Conservation (phyloP, 2,329 filamentous ascomycete species). For the Neofusicoccum umdonicola region DNA sequence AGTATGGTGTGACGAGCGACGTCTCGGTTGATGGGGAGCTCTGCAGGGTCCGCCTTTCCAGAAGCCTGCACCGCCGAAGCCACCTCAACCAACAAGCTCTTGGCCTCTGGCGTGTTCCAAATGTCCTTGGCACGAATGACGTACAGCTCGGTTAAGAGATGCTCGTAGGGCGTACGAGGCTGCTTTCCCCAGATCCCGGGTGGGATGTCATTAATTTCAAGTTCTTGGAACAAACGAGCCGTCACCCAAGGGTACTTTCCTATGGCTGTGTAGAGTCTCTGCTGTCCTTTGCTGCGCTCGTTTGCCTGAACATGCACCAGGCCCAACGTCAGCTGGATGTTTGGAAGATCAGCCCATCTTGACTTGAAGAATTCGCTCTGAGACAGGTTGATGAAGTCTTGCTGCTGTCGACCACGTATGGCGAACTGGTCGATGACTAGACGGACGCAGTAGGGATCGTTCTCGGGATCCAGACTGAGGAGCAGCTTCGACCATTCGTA, state of each 20-base stretch:
- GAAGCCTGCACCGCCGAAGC: conserved; percentile 53
- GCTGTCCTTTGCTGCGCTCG: conserved; percentile 63
- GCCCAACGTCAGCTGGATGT: conserved; percentile 73
- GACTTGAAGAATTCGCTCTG: conserved; percentile 48
- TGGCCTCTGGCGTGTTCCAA: conserved; percentile 77
- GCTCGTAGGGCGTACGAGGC: conserved; percentile 62
- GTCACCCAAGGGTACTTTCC: conserved; percentile 80
- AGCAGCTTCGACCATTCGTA: conserved; percentile 91
- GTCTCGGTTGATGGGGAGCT: conserved; percentile 47
- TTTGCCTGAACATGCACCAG: conserved; percentile 73
- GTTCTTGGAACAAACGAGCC: conserved; percentile 72
- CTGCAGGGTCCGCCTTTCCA: conserved; percentile 39
- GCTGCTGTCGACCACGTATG: conserved; percentile 72
- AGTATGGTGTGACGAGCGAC: conserved; percentile 76
- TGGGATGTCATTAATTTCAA: conserved; percentile 73
- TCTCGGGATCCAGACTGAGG: conserved; percentile 66
- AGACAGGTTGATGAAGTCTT: conserved; percentile 72
- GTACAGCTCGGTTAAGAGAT: conserved; percentile 74
- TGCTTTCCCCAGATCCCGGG: conserved; percentile 78
- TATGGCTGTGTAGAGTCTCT: conserved; percentile 66
- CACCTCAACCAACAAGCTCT: conserved; percentile 66
- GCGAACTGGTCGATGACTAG: conserved; percentile 82
- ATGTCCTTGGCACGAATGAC: conserved; percentile 73
- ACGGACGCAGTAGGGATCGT: conserved; percentile 79
- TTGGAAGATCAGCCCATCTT: conserved; percentile 57